A percentile compares a stretch with the other conserved stretches of the same genome.
phyloP scores from a whole-genome alignment of 169 alveolate species.

The Plasmodium gaboni region DNA sequence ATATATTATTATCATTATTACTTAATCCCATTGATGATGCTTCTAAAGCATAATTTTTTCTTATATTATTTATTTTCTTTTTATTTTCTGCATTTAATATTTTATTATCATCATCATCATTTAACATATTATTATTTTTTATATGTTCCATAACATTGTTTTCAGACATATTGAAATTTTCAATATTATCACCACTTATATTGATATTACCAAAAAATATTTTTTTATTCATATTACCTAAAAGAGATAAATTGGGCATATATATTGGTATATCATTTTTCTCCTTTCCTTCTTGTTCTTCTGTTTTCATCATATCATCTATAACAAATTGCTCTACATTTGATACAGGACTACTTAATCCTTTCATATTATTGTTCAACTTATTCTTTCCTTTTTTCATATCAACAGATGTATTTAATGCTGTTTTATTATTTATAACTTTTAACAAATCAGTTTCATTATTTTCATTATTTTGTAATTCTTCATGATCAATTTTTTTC shows the following conservation, averaged over 20 bases:
- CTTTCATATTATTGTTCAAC: constrained; percentile 19
- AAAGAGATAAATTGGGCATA: constrained; percentile 60
- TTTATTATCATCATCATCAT: constrained; percentile 16
- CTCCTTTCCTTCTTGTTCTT: constrained; percentile 19
- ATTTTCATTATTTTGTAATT: not conserved
- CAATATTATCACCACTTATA: constrained; percentile 62
- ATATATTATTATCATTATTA: not conserved
- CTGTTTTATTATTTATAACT: not conserved
- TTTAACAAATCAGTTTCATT: not conserved
- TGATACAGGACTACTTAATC: not conserved
- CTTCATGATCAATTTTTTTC: constrained; percentile 45
- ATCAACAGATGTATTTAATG: not conserved
- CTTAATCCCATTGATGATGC: not conserved
- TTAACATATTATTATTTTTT: constrained; percentile 21
- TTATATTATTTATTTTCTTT: constrained; percentile 22
- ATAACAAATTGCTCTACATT: constrained; percentile 9
- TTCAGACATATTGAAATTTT: constrained; percentile 26
- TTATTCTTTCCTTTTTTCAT: constrained; percentile 40
- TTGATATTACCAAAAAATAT: constrained; percentile 72
- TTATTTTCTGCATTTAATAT: constrained; percentile 21
- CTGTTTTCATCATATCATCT: constrained; percentile 5
- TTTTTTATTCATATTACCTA: constrained; percentile 45
- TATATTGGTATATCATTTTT: constrained; percentile 33
- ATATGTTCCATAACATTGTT: constrained; percentile 13
- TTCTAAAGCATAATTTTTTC: constrained; percentile 56